Evolutionary conservation across 371 early-diverging fungal species (phyloP), one percentile per base, ranked within the genome.

Genomic region (Synchytrium microbalum): DNA sequence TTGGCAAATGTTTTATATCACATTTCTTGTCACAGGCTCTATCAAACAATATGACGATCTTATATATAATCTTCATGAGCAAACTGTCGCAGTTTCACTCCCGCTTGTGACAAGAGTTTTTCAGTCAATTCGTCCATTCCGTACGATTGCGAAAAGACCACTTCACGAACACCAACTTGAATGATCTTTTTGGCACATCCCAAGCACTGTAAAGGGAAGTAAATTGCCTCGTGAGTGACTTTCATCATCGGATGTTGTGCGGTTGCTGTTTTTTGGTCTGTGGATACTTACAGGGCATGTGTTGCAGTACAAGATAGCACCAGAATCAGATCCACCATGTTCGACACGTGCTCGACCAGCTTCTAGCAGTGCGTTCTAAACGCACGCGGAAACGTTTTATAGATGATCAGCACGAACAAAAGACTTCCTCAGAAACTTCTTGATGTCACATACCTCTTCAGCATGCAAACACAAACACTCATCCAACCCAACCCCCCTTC

Each of bases 391-490:
- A n/a, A n/a, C n/a, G n/a, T n/a, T n/a, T n/a, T n/a, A n/a, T n/a
- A 31, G 13, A 38, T 57, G 26, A 57, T 13, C 16, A 57, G 13
- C 27, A 57, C 16, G 57, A 57, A 26, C 16, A 16, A 24, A 13
- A 57, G 27, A 28, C 16, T 24, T 14, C 16, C 13, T 28, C 57
- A 57, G 27, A 60, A 14, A 13, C 19, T 27, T 60, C 13, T 56
- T 28, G 19, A 52, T 57, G 13, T 60, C 25, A 5, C 56, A 24
- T 26, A 73, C 77, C 73, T 99, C 99, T 69, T 99, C 98, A 0
- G 99, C 99, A 72, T 98, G 99, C 75, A 99, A 82, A 75, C 99
- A 99, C 32, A 96, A 69, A 70, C 99, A 99, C 32, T 84, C 75
- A 70, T 94, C 93, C 54, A 97, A 69, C 1, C 82, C 84, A 16